These are phyloP conservation scores for Pilatotrama ljubarskyi DNA, from an alignment of 768 basidiomycete species.

Conservation along the genomic window DNA sequence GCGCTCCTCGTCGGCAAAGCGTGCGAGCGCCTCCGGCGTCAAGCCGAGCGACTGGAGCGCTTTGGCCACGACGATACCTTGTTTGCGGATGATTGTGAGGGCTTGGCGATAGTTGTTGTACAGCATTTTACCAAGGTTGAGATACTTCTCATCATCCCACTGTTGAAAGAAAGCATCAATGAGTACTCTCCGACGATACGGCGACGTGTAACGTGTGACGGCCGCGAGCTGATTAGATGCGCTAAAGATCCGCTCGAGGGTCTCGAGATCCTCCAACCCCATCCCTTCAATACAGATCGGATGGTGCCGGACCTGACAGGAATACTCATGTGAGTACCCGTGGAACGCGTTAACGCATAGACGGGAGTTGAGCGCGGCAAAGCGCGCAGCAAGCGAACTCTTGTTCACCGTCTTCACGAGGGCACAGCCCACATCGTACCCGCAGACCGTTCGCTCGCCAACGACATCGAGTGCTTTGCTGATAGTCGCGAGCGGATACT, in stretches of 20 bases:
- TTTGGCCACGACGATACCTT: too few relatives aligned
- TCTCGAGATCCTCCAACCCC: slow-evolving; percentile 36
- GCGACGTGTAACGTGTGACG: slow-evolving; percentile 30
- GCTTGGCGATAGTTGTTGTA: slow-evolving; percentile 35
- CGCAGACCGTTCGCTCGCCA: background rate
- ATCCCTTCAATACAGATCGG: slow-evolving; percentile 31
- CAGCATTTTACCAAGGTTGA: slow-evolving; percentile 29
- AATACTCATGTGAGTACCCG: slow-evolving; percentile 36
- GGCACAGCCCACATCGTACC: slow-evolving; percentile 25
- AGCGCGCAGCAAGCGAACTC: slow-evolving; percentile 9
- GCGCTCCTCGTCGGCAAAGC: too few relatives aligned
- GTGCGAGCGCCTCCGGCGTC: too few relatives aligned
- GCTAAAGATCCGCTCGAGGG: slow-evolving; percentile 23
- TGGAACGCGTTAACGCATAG: slow-evolving; percentile 33
- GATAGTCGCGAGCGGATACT: slow-evolving; percentile 9
- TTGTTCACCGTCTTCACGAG: slow-evolving; percentile 11
- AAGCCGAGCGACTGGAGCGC: too few relatives aligned
- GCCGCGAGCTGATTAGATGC: slow-evolving; percentile 25
- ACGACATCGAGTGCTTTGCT: background rate
- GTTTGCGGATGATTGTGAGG: slow-evolving; percentile 24
- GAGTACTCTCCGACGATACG: slow-evolving; percentile 29
- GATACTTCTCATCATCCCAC: slow-evolving; percentile 39
- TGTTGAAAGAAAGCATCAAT: slow-evolving; percentile 36
- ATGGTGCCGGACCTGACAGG: slow-evolving; percentile 36
- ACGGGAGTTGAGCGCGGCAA: background rate